Base-by-base conservation (phyloP, 2,329 filamentous ascomycete species). In the Colletotrichum neosansevieriae region DNA sequence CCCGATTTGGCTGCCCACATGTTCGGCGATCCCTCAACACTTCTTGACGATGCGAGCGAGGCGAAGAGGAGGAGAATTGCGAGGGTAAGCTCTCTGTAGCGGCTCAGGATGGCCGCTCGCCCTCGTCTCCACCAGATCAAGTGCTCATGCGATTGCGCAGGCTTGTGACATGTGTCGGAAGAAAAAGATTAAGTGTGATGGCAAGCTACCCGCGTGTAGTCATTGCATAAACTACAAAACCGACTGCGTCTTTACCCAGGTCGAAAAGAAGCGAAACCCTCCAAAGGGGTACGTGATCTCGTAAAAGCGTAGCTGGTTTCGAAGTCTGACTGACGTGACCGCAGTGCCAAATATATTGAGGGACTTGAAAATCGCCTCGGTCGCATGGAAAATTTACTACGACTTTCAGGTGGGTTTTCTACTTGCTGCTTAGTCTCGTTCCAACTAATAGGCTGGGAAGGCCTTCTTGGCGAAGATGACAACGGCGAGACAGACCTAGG, bases 191-290 rank as follows among this genome's bases (percentile, higher is more conserved):
- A 98, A 98, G 82, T 98, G 95, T 80, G 96, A 98, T 77, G 95
- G 96, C 73, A 97, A 97, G 82, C 89, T 97, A 81, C 95, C 96
- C 42, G 90, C 94, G 69, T 99, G 96, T 81, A 94, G 93, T 7
- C 96, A 98, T 81, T 99, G 95, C 79, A 92, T 92, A 79, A 98
- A 98, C 79, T 98, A 98, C 85, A 98, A 98, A 85, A 98, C 94
- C 5, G 94, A 97, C 75, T 99, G 95, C 79, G 89, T 97, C 74
- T 98, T 98, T 77, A 98, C 96, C 0, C 94, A 97, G 78, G 94
- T 98, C 42, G 96, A 99, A 83, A 99, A 99, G 89, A 99, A 99
- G 86, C 89, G 96, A 67, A 96, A 92, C 79, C 95, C 96, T 60
- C 96, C 95, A 1, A 99, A 98, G 85, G 95, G 96, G 94, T 97